Base-by-base conservation (phyloP, 2,329 filamentous ascomycete species). In the Verticillium albo-atrum region DNA sequence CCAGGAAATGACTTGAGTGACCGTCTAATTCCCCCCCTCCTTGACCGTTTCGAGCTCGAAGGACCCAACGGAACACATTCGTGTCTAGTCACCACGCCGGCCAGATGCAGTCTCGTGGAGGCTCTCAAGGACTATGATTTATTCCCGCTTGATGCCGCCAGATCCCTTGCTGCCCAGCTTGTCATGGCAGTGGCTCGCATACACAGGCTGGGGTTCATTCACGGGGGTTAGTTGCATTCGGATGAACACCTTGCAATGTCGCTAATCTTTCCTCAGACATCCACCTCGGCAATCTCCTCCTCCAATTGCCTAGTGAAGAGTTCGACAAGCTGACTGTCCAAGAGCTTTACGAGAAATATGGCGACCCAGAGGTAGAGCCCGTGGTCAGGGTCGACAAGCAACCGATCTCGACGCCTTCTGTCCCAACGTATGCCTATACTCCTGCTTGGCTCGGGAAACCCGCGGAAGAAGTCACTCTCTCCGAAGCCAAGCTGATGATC, bases 371-470 rank as follows among this genome's bases (percentile, higher is more conserved):
- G 6, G 61, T 54, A 15, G 52, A 62, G 35, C 54, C 54, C 23
- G 52, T 62, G 60, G 37, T 54, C 20, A 37, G 59, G 15, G 59
- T 60, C 54, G 56, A 58, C 10, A 37, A 47, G 6, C 58, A 56
- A 12, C 58, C 55, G 15, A 28, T 53, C 15, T 28, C 51, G 14
- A 15, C 34, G 14, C 50, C 28, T 5, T 63, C 64, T 25, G 64
- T 72, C 35, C 70, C 68, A 56, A 47, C 61, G 25, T 53, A 68
- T 15, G 66, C 54, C 37, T 60, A 70, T 57, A 10, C 61, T 20
- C 69, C 71, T 3, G 60, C 70, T 27, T 72, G 67, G 67, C 64
- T 74, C 12, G 68, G 72, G 4, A 60, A 68, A 61, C 56, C 62
- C 50, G 68, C 68, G 56, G 67, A 73, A 15, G 57, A 67, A 7